Conservation (phyloP, 345 rosid species). For the Leavenworthia alabamica region DNA sequence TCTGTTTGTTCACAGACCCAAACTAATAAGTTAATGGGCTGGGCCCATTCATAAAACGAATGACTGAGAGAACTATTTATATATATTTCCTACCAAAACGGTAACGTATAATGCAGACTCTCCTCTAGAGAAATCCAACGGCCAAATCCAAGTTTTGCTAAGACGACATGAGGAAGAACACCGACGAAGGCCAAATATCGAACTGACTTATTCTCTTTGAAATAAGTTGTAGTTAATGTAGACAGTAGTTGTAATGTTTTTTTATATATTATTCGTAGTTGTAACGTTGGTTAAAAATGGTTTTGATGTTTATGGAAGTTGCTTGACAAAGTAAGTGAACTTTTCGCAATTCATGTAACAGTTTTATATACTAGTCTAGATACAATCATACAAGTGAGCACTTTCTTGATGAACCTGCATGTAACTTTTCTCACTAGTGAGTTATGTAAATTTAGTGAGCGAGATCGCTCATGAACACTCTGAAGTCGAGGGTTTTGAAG, state of each 20-base stretch:
- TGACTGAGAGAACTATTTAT: neutral
- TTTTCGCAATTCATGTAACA: neutral
- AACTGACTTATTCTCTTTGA: no score
- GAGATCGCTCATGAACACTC: neutral
- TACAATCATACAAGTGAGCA: neutral
- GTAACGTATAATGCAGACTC: neutral
- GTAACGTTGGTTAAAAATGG: neutral
- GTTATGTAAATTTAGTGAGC: neutral
- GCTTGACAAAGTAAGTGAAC: neutral
- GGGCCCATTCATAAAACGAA: neutral
- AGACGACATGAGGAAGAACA: neutral
- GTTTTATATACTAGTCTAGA: neutral
- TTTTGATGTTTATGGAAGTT: neutral
- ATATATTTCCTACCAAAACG: neutral
- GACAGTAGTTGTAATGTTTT: no score
- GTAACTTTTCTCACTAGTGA: neutral
- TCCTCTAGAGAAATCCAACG: neutral
- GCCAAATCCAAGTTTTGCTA: neutral
- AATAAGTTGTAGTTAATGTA: no score
- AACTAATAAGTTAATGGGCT: neutral
- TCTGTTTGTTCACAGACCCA: neutral
- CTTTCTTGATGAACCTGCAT: neutral
- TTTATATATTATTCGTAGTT: no score
- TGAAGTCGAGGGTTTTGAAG: neutral
- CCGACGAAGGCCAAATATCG: constrained; percentile 13